These are phyloP conservation scores for Vitellaria paradoxa DNA, from an alignment of 179 eudicot species.

Conservation along the genomic window DNA sequence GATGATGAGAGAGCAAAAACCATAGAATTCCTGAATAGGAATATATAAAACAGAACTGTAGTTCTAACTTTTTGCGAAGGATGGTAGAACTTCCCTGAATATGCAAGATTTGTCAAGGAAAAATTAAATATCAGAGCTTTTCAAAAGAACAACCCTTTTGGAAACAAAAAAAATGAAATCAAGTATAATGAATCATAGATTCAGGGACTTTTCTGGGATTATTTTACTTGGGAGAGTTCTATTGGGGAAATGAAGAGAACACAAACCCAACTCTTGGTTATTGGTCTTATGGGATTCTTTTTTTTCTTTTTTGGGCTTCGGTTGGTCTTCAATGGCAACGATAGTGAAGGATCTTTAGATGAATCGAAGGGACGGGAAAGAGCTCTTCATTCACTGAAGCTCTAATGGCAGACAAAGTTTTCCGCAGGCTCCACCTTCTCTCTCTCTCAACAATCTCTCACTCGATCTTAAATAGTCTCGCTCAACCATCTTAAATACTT, in stretches of 20 bases:
- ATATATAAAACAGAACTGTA: slow-evolving; percentile 13
- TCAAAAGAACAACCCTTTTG: background rate
- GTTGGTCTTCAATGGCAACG: slow-evolving; percentile 12
- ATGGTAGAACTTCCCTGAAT: background rate
- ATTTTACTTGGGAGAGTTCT: slow-evolving; percentile 10
- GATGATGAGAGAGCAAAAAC: slow-evolving; percentile 17
- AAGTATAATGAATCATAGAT: slow-evolving; percentile 29
- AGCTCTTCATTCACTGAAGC: no score
- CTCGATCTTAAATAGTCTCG: no score
- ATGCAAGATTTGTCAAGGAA: background rate
- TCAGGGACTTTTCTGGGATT: slow-evolving; percentile 5
- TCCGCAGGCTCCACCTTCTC: slow-evolving; percentile 26
- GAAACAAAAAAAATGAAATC: slow-evolving; percentile 9
- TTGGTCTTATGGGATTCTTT: background rate
- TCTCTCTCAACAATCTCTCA: slow-evolving; percentile 2
- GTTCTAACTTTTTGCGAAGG: slow-evolving; percentile 6
- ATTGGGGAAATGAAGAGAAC: slow-evolving; percentile 17
- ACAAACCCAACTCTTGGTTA: background rate
- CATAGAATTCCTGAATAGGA: slow-evolving; percentile 16
- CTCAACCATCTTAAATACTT: no score
- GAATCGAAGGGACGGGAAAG: slow-evolving; percentile 20
- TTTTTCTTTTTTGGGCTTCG: background rate
- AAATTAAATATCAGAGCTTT: slow-evolving; percentile 29
- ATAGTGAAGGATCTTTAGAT: slow-evolving; percentile 16
- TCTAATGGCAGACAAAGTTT: slow-evolving; percentile 81